Evolutionary conservation across 1,284 basidiomycete genomes (phyloP), one percentile per base, ranked within the genome.

Genomic region (Pseudozyma thailandica): DNA sequence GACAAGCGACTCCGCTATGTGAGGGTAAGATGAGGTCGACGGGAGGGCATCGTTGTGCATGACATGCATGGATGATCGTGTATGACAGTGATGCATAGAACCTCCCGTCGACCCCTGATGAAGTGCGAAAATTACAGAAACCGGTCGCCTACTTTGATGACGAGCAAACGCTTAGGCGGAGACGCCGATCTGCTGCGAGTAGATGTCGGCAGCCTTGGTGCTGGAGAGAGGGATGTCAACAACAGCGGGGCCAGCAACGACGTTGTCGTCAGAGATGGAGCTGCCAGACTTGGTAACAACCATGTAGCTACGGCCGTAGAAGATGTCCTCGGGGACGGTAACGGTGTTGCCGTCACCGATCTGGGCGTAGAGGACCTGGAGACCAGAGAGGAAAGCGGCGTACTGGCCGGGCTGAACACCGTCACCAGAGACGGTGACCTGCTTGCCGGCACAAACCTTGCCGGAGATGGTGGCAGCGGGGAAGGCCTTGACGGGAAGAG

Each of bases 161-260:
- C 6, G 7, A 7, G 4, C 18, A 8, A 20, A 41, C n/a, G 13
- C 4, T 41, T 49, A n/a, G 27, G 26, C 38, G 38, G 12, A 7
- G 38, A 41, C 38, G 21, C 38, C 38, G n/a, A 20, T 44, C 13
- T 50, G 31, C 41, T 50, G 37, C 4, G 46, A 45, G 69, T 66
- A 72, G 44, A 66, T 44, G 42, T 50, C 1, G 37, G 54, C 57
- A 52, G 72, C 59, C 71, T 77, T n/a, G 50, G 46, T 23, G 37
- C 73, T 2, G 13, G 69, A 28, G 56, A 77, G 61, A 43, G 61
- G 43, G 60, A 79, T 64, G 77, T 82, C 62, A 64, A 86, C 68
- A 41, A 87, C 82, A 3, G 83, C 84, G 21, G 86, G 86, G 1
- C 87, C 87, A 30, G 87, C 87, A 53, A 88, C 82, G 15, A 83